Evolutionary conservation across 495 filamentous ascomycete genomes (phyloP).

Genomic region (Penicillium robsamsonii): DNA sequence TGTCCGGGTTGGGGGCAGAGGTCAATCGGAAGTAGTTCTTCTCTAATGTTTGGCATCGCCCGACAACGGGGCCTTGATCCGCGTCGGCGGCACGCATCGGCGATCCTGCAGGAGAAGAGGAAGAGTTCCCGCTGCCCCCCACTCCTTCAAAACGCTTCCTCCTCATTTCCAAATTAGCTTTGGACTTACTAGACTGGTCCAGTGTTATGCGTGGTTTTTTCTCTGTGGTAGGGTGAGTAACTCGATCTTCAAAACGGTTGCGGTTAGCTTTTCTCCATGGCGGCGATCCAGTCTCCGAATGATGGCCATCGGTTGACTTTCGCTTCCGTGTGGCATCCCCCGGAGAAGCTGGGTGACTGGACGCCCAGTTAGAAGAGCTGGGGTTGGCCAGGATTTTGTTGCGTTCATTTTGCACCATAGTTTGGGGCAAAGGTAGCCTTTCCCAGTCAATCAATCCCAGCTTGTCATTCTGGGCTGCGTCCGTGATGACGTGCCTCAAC

Average conservation of each 20-base stretch:
- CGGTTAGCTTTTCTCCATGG: slow-evolving; percentile 75
- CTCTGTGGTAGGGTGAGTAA: slow-evolving; percentile 59
- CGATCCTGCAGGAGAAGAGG: slow-evolving; percentile 56
- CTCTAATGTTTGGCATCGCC: slow-evolving; percentile 79
- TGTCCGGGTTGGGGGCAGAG: slow-evolving; percentile 76
- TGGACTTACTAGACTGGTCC: slow-evolving; percentile 74
- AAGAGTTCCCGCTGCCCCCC: slow-evolving; percentile 47
- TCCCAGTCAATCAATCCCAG: slow-evolving; percentile 80
- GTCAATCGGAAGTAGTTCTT: slow-evolving; percentile 95
- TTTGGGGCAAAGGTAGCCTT: slow-evolving; percentile 78
- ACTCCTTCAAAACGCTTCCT: slow-evolving; percentile 78
- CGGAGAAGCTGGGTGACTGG: slow-evolving; percentile 29
- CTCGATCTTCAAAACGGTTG: slow-evolving; percentile 70
- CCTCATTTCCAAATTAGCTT: slow-evolving; percentile 83
- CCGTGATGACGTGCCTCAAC: slow-evolving; percentile 79
- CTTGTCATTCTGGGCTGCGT: slow-evolving; percentile 66
- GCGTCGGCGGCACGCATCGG: slow-evolving; percentile 54
- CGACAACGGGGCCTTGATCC: slow-evolving; percentile 76
- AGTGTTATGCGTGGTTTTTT: slow-evolving; percentile 58
- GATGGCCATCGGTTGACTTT: slow-evolving; percentile 68
- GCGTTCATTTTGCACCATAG: slow-evolving; percentile 76
- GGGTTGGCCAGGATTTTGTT: slow-evolving; percentile 42
- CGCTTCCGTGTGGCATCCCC: slow-evolving; percentile 61
- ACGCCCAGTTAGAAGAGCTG: slow-evolving; percentile 38
- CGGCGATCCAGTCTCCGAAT: slow-evolving; percentile 47